Conservation (phyloP, 495 filamentous ascomycete species). For the Penicillium angulare region DNA sequence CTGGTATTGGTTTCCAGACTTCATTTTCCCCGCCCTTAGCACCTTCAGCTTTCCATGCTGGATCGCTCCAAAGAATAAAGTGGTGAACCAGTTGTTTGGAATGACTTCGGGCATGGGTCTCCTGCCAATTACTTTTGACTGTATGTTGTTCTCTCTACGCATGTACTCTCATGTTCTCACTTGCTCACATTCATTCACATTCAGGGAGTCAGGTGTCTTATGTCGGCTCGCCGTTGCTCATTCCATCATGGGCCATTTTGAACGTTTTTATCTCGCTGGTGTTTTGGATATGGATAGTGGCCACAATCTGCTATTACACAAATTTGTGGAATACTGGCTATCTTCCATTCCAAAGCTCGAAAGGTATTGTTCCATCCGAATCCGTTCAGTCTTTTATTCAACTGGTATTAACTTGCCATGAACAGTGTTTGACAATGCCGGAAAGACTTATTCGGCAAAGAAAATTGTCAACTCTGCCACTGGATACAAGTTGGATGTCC, state of each 20-base stretch:
- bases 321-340: conserved; percentile 53
- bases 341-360: conserved; percentile 24
- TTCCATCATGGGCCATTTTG: conserved; percentile 80
- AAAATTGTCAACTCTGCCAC: conserved; percentile 60
- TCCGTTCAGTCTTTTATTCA: neutral
- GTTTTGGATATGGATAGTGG: conserved; percentile 78
- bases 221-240: conserved; percentile 74
- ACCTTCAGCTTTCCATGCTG: conserved; percentile 84
- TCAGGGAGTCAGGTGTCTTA: conserved; percentile 85
- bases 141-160: conserved; percentile 4
- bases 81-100: conserved; percentile 79
- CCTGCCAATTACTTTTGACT: conserved; percentile 79
- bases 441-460: conserved; percentile 70
- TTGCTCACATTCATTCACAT: conserved; percentile 19
- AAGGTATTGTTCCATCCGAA: conserved; percentile 12
- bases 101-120: conserved; percentile 74
- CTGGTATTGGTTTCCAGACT: conserved; percentile 82
- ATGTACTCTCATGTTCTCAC: conserved; percentile 40
- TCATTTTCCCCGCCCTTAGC: conserved; percentile 75
- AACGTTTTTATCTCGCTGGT: conserved; percentile 75
- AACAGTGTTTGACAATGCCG: conserved; percentile 77
- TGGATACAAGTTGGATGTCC: conserved; percentile 67
- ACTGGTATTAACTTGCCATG: neutral
- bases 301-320: conserved; percentile 45
- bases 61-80: conserved; percentile 74